phyloP scores from a whole-genome alignment of 148 eudicot genomes.

The Fagopyrum esculentum region DNA sequence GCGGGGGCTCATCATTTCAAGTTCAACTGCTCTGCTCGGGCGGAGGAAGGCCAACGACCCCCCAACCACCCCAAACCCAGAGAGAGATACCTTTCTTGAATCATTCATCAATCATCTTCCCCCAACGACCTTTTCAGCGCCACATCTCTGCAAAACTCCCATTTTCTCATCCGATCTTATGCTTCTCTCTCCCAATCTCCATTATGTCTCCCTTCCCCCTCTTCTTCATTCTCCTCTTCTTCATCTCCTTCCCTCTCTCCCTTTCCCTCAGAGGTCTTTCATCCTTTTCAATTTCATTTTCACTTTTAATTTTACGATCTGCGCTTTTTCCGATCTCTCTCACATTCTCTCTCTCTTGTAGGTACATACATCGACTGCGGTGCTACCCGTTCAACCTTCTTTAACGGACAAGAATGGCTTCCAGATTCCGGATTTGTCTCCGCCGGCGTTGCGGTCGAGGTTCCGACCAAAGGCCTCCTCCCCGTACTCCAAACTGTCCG shows the following conservation, averaged over 20 bases:
- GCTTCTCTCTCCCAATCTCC: conserved; percentile 30
- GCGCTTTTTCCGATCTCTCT: neutral
- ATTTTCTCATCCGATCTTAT: neutral
- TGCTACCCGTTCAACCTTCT: conserved; percentile 21
- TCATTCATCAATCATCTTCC: conserved; percentile 4
- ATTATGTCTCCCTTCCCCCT: conserved; percentile 9
- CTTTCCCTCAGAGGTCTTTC: conserved; percentile 44
- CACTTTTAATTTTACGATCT: neutral
- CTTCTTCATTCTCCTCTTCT: conserved; percentile 23
- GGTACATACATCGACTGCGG: conserved; percentile 71
- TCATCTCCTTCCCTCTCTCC: conserved; percentile 25
- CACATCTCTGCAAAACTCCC: conserved; percentile 18
- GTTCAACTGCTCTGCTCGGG: too few relatives aligned
- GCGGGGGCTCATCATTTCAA: too few relatives aligned
- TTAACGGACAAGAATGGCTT: conserved; percentile 45
- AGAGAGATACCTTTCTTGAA: conserved; percentile 35
- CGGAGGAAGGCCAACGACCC: neutral
- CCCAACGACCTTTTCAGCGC: conserved; percentile 33
- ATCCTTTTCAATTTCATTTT: neutral
- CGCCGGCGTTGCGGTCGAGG: conserved; percentile 37
- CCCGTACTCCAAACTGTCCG: conserved; percentile 57
- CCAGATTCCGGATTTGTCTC: conserved; percentile 44
- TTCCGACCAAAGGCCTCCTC: conserved; percentile 23
- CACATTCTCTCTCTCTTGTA: conserved; percentile 5
- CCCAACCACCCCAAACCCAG: conserved; percentile 18